Evolutionary conservation across 495 filamentous ascomycete genomes (phyloP).

Genomic region (Tuber aestivum): DNA sequence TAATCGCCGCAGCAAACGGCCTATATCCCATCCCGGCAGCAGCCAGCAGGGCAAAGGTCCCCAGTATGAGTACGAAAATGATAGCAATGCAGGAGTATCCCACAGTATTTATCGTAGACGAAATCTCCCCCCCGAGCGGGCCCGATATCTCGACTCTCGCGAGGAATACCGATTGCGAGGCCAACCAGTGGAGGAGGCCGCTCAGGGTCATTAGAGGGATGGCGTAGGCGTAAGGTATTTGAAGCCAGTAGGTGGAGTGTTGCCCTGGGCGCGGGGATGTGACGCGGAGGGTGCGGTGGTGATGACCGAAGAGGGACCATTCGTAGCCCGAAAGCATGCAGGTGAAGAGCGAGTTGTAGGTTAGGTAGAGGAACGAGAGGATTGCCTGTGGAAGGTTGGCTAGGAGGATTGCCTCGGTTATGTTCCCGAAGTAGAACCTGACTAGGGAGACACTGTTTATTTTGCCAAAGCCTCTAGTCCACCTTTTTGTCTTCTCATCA

Average conservation of each 20-base stretch:
- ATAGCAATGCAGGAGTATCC: slow-evolving; percentile 16
- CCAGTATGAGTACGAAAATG: not conserved
- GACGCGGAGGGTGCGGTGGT: slow-evolving; percentile 7
- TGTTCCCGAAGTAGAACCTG: slow-evolving; percentile 13
- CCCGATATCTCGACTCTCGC: slow-evolving; percentile 37
- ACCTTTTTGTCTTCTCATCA: not conserved
- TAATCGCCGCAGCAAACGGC: not conserved
- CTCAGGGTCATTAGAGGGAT: slow-evolving; percentile 37
- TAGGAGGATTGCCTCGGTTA: slow-evolving; percentile 28
- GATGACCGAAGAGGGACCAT: too few relatives aligned
- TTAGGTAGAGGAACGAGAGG: slow-evolving; percentile 46
- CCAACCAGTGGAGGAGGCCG: slow-evolving; percentile 41
- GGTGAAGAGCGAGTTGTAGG: slow-evolving; percentile 42
- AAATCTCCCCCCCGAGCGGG: slow-evolving; percentile 42
- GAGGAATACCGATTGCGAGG: slow-evolving; percentile 25
- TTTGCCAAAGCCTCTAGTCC: slow-evolving; percentile 11
- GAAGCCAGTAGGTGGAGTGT: slow-evolving; percentile 45
- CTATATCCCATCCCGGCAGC: not conserved
- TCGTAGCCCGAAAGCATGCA: too few relatives aligned
- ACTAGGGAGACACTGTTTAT: not conserved
- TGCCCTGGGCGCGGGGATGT: slow-evolving; percentile 42
- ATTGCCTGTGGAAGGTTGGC: slow-evolving; percentile 46
- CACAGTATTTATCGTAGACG: not conserved
- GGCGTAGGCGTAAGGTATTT: slow-evolving; percentile 36
- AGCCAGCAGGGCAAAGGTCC: slow-evolving; percentile 1